Evolutionary conservation across 2,329 filamentous ascomycete genomes (phyloP).

Genomic region (Hyphodiscus sp.): DNA sequence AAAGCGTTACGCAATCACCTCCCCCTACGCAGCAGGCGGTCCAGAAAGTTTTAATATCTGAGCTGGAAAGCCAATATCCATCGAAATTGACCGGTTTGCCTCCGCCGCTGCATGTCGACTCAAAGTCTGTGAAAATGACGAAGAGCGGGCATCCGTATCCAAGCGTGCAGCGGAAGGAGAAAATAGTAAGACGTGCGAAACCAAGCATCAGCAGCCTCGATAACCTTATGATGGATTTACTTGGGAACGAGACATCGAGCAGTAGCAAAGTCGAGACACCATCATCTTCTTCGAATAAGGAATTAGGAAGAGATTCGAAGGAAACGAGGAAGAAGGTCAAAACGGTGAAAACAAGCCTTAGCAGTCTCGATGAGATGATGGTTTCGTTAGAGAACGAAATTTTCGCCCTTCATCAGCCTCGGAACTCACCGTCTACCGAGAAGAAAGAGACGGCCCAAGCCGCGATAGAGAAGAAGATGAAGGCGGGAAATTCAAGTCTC

Average conservation of each 20-base stretch:
- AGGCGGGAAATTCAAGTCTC: neutral
- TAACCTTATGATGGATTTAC: neutral
- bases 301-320: neutral
- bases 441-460: neutral
- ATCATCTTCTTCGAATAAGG: too few relatives aligned
- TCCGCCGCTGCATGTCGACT: too few relatives aligned
- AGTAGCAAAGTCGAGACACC: too few relatives aligned
- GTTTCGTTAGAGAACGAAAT: neutral
- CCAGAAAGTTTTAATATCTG: too few relatives aligned
- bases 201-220: neutral
- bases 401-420: neutral
- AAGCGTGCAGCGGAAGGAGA: neutral
- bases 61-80: too few relatives aligned
- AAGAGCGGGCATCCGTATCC: neutral
- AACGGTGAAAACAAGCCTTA: neutral
- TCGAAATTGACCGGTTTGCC: too few relatives aligned
- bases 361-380: neutral
- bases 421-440: neutral
- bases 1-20: neutral
- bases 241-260: neutral
- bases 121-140: too few relatives aligned
- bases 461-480: neutral
- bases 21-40: neutral
- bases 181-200: neutral
- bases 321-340: neutral